phyloP scores from a whole-genome alignment of 2,329 filamentous ascomycete genomes.

The Tympanopsis confertula region DNA sequence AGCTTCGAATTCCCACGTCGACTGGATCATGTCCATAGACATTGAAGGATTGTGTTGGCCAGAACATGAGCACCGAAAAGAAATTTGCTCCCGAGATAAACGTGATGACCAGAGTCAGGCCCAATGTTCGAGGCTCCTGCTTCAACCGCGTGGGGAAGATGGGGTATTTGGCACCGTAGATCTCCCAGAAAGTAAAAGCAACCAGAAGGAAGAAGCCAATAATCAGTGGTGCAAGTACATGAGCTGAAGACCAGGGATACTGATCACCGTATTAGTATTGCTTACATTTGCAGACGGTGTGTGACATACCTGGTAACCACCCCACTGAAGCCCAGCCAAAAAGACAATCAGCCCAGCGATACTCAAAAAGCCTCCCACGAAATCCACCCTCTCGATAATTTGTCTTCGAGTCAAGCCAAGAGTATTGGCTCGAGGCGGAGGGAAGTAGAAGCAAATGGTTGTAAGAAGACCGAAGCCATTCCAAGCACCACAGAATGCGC shows the following conservation, averaged over 20 bases:
- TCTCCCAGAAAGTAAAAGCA: conserved; percentile 22
- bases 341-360: conserved; percentile 36
- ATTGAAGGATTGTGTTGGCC: conserved; percentile 54
- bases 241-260: conserved; percentile 21
- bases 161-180: conserved; percentile 22
- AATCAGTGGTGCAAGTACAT: conserved; percentile 25
- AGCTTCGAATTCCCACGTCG: conserved; percentile 49
- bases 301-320: conserved; percentile 18
- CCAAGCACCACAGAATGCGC: conserved; percentile 38
- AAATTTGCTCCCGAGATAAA: conserved; percentile 49
- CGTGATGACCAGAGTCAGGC: conserved; percentile 41
- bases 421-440: conserved; percentile 31
- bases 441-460: conserved; percentile 38
- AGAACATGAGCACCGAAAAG: conserved; percentile 44
- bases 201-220: conserved; percentile 24
- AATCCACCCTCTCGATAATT: conserved; percentile 33
- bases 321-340: conserved; percentile 31
- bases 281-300: conserved; percentile 1
- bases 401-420: conserved; percentile 23
- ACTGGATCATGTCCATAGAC: conserved; percentile 54
- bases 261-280: conserved; percentile 9
- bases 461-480: conserved; percentile 36
- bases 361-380: conserved; percentile 34
- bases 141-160: conserved; percentile 26
- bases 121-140: conserved; percentile 34